Base-by-base conservation (phyloP, 139 green algal genomes). In the Asterochloris erici region DNA sequence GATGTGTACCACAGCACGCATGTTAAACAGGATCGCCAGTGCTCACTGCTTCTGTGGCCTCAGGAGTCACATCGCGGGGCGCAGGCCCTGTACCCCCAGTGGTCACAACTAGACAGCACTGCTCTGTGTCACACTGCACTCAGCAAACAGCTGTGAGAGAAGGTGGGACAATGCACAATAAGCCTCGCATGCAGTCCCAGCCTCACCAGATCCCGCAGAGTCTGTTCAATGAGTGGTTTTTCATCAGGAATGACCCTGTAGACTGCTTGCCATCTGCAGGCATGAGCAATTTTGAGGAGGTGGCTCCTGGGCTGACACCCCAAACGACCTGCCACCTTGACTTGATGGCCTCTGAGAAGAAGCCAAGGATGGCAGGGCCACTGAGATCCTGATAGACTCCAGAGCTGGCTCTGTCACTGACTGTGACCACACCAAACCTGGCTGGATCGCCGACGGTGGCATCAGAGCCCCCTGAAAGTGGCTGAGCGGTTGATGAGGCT, bases 81-180 rank as follows among this genome's bases (percentile, higher is more conserved):
- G 94, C 91, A 11, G 95, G 95, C 2, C 95, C 95, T 29, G 95
- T 98, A 73, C 95, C 95, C 0, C 90, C 91, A 14, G 94, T 98
- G 10, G 95, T 98, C 6, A 98, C 91, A 68, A 98, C 91, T 23
- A 98, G 78, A 82, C 90, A 96, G 89, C 95, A 98, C 26, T 90
- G 88, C 68, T 93, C 84, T 0, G 85, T 77, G 82, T 98, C 95
- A 38, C 90, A 90, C 91, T 95, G 86, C 62, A 61, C 68, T 77
- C 17, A 80, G 76, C 54, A 74, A 0, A 16, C 4, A 13, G 21
- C 17, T 71, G 66, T 26, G 21, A 71, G 17, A 26, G 66, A 21
- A 71, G 21, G 17, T 71, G 66, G 21, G 66, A 71, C 17, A 26
- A 23, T 21, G 21, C 10, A 71, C 14, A 63, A 61, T 6, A 54